Evolutionary conservation across 78 protist species (phyloP), one percentile per base, ranked within the genome.

Genomic region (Dictyostelium capitatum): DNA sequence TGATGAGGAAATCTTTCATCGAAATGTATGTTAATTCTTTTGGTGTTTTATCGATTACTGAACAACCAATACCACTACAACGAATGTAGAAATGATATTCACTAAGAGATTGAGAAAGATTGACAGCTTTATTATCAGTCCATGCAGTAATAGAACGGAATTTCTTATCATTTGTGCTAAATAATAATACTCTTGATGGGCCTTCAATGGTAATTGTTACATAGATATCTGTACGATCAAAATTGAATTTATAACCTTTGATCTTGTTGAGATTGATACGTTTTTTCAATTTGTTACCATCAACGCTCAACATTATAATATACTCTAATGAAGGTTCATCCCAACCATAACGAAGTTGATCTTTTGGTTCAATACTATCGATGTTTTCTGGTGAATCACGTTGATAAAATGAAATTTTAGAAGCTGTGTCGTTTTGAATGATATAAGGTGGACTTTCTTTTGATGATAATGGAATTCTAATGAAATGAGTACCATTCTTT

Each of bases 21-120:
- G 95, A 53, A 19, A 91, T 51, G 50, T 80, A 91, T 0, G 81
- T 43, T 48, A 91, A 82, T 19, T 91, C 95, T 51, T 56, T 59
- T 6, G 95, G 95, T 0, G 89, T 32, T 4, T 62, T 50, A 47
- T 91, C 90, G 25, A 91, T 91, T 0, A 91, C 62, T 20, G 95
- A 91, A 6, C 83, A 19, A 64, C 90, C 89, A 15, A 91, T 59
- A 56, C 95, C 95, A 6, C 78, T 48, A 46, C 79, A 25, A 59
- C 93, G 64, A 25, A 87, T 56, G 78, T 41, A 77, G 65, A 87
- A 73, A 9, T 87, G 83, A 2, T 75, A 56, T 77, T 87, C 93
- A 51, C 78, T 47, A 15, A 6, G 65, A 9, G 30, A 23, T 79
- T 79, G 83, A n/a, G 93, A 74, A 19, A 46, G n/a, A 17, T 54